Conservation (phyloP, 2,329 filamentous ascomycete species). For the Colletotrichum camelliae region DNA sequence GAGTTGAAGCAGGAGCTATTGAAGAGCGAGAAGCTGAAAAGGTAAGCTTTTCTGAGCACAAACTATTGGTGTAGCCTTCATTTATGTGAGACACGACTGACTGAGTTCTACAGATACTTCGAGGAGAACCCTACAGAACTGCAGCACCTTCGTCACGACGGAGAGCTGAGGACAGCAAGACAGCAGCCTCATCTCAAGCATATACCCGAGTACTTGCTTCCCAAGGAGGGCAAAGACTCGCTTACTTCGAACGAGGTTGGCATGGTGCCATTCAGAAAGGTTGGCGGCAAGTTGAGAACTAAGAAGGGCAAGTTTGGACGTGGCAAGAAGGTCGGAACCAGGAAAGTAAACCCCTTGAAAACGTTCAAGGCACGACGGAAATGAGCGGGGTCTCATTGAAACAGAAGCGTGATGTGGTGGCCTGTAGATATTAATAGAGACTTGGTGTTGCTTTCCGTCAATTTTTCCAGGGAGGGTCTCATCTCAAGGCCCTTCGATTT, state of each 20-base stretch:
- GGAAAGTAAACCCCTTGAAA: conserved; percentile 84
- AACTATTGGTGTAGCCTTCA: not conserved
- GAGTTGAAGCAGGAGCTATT: conserved; percentile 90
- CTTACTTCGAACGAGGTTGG: conserved; percentile 71
- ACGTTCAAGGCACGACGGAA: conserved; percentile 76
- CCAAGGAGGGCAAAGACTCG: conserved; percentile 68
- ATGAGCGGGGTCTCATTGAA: conserved; percentile 28
- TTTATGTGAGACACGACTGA: not conserved
- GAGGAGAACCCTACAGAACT: conserved; percentile 95
- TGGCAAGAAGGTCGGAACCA: conserved; percentile 56
- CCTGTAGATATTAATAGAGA: not conserved
- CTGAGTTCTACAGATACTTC: conserved; percentile 67
- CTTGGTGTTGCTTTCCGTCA: not conserved
- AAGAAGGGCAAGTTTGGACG: conserved; percentile 45
- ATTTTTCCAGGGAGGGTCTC: not conserved
- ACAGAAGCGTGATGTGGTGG: not conserved
- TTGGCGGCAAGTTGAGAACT: conserved; percentile 54
- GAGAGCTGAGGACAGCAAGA: conserved; percentile 81
- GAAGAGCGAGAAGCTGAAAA: conserved; percentile 91
- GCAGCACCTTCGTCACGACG: conserved; percentile 86
- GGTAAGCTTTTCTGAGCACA: conserved; percentile 35
- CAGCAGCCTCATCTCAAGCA: conserved; percentile 91
- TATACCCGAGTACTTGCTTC: conserved; percentile 92
- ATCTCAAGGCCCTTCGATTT: not conserved
- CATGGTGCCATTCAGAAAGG: conserved; percentile 73